Evolutionary conservation across 73 alveolate species (phyloP).

Genomic region (Paramecium octaurelia): DNA sequence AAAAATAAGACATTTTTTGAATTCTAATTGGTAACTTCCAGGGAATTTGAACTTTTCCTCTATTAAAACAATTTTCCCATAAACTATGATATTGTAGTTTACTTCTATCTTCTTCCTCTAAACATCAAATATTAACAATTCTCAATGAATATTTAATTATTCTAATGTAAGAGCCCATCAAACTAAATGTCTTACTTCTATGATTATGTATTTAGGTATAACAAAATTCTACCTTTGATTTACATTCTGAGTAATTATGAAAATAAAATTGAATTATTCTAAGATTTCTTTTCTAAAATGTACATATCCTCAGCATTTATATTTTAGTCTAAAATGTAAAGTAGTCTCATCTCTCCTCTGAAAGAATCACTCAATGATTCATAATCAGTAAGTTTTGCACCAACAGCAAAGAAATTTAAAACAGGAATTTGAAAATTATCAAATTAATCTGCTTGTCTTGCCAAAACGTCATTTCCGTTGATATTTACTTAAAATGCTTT

Average conservation of each 20-base stretch:
- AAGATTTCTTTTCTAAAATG: background rate
- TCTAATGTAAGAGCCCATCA: background rate
- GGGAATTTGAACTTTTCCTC: background rate
- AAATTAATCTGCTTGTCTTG: background rate
- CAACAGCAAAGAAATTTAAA: background rate
- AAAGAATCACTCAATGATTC: background rate
- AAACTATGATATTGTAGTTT: background rate
- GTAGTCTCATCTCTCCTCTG: background rate
- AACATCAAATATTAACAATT: background rate
- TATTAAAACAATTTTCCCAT: background rate
- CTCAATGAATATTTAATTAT: background rate
- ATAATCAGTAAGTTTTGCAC: background rate
- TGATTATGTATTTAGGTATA: background rate
- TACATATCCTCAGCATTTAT: background rate
- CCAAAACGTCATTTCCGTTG: background rate
- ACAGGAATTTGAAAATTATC: background rate
- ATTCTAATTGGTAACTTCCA: background rate
- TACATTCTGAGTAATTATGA: background rate
- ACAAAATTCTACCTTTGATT: background rate
- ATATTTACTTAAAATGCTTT: background rate
- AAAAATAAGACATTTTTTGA: conserved; percentile 7
- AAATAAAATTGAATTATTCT: background rate
- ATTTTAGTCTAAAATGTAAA: background rate
- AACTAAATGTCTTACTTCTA: background rate
- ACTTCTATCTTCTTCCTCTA: background rate